Percentiles rank a stretch among this genome's conserved stretches.
Evolutionary conservation across 768 basidiomycete genomes (phyloP).

Genomic region (Dacryopinax spathularia): DNA sequence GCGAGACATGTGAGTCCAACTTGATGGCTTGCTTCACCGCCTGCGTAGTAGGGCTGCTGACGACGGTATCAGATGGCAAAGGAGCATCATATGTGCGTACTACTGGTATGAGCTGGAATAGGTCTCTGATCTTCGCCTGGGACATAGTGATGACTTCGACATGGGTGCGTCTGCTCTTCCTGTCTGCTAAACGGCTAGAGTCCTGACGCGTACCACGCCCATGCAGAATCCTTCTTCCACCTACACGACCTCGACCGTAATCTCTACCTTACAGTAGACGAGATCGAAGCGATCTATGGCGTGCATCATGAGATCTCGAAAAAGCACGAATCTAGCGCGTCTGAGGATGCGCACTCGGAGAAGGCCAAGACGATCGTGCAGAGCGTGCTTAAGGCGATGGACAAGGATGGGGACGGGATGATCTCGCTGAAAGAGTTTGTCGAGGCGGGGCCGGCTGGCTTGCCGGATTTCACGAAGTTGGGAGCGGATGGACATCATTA

Average conservation of each 20-base stretch:
- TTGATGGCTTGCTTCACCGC: conserved; percentile 18
- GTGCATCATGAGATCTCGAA: conserved; percentile 83
- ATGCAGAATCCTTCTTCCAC: conserved; percentile 79
- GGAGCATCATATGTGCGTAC: conserved; percentile 65
- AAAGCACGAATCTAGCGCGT: conserved; percentile 53
- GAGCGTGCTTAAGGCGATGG: conserved; percentile 52
- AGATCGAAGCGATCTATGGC: conserved; percentile 92
- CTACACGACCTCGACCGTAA: conserved; percentile 90
- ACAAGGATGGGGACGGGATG: conserved; percentile 59
- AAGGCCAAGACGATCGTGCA: conserved; percentile 70
- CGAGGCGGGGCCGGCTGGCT: conserved; percentile 51
- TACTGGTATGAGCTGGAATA: not conserved
- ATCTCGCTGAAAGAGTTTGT: conserved; percentile 58
- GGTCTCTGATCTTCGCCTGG: not conserved
- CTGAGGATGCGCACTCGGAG: conserved; percentile 61
- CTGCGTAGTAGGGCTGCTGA: not conserved
- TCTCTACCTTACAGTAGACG: conserved; percentile 66
- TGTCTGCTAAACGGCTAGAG: conserved; percentile 19
- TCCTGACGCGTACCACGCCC: not conserved
- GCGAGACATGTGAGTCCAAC: conserved; percentile 84
- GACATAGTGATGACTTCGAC: not conserved
- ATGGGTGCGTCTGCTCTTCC: conserved; percentile 9
- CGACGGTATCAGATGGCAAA: conserved; percentile 54
- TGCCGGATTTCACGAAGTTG: conserved; percentile 70
- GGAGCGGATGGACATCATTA: conserved; percentile 91